Evolutionary conservation across 2,329 filamentous ascomycete species (phyloP), one percentile per base, ranked within the genome.

Genomic region (Colletotrichum filicis): DNA sequence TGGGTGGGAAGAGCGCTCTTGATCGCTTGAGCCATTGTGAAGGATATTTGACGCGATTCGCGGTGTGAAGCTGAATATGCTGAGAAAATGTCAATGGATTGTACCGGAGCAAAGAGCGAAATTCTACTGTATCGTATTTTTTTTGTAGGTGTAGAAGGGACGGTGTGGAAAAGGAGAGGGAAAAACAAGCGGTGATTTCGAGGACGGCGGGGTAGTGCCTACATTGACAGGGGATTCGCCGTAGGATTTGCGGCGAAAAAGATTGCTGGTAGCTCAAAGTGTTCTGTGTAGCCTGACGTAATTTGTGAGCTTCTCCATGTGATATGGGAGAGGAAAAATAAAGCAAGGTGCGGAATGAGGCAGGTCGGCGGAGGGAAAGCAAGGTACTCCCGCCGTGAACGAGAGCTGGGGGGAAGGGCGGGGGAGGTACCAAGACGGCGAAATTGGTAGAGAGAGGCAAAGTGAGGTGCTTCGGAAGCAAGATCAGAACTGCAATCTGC

Each of bases 1-100:
- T 97, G 96, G 56, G 93, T 88, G 76, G 95, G 95, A 79, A 98
- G 87, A 76, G 94, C 93, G 85, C 90, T 92, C 87, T 91, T 95
- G 79, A 92, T 86, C 78, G 87, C 87, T 80, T 90, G 88, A 76
- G 93, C 92, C 93, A 96, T 96, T 79, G 80, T 85, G 79, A 77
- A 72, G 63, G 76, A 75, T 64, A 62, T 68, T 56, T 71, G 58
- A 59, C 58, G 58, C 42, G 74, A 55, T 55, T 57, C 46, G 70
- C 49, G 30, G 56, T 62, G 58, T 37, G 68, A n/a, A 55, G 11
- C 63, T 67, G 42, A 16, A 7, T 28, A 5, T 35, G 49, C 46
- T n/a, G 11, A 46, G 65, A 37, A 4, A 19, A 57, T 35, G 66
- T 73, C 24, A 73, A 52, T 30, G 42, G 46, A 57, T 22, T 24